Evolutionary conservation across 2,329 filamentous ascomycete species (phyloP).

Genomic region (Emmonsia crescens): DNA sequence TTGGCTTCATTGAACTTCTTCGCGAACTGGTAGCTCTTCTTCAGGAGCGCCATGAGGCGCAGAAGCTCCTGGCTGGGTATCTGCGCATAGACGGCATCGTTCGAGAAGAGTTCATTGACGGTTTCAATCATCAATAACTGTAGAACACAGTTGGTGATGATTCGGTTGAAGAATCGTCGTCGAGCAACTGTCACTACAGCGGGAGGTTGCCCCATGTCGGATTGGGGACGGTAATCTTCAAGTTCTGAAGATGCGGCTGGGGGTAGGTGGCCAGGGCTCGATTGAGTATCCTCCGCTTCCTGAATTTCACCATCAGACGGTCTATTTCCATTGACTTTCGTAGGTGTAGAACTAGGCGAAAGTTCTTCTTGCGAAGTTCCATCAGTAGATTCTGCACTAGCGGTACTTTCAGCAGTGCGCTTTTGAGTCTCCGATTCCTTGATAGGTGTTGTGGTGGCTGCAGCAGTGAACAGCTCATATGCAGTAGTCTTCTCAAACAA

Average conservation of each 20-base stretch:
- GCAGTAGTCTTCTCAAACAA: conserved; percentile 92
- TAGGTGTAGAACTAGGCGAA: conserved; percentile 14
- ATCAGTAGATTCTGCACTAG: conserved; percentile 11
- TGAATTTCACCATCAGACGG: conserved; percentile 21
- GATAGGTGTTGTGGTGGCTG: conserved; percentile 41
- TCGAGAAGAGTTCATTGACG: conserved; percentile 96
- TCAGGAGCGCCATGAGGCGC: conserved; percentile 83
- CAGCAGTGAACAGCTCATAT: conserved; percentile 88
- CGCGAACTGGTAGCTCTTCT: conserved; percentile 93
- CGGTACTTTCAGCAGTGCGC: conserved; percentile 18
- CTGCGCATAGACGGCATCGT: conserved; percentile 84
- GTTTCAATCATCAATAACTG: conserved; percentile 99
- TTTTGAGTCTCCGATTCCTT: conserved; percentile 19
- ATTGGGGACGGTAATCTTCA: conserved; percentile 78
- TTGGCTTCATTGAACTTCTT: conserved; percentile 97
- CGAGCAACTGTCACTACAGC: conserved; percentile 87
- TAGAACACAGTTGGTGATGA: conserved; percentile 95
- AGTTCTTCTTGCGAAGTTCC: conserved; percentile 16
- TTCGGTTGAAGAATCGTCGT: conserved; percentile 94
- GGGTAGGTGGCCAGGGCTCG: conserved; percentile 11
- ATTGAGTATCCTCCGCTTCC: conserved; percentile 22
- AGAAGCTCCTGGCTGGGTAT: conserved; percentile 86
- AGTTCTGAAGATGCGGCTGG: conserved; percentile 40
- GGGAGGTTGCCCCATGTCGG: conserved; percentile 71
- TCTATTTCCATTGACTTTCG: conserved; percentile 20